Evolutionary conservation across 495 filamentous ascomycete species (phyloP).

Genomic region (Hypomontagnella monticulosa): DNA sequence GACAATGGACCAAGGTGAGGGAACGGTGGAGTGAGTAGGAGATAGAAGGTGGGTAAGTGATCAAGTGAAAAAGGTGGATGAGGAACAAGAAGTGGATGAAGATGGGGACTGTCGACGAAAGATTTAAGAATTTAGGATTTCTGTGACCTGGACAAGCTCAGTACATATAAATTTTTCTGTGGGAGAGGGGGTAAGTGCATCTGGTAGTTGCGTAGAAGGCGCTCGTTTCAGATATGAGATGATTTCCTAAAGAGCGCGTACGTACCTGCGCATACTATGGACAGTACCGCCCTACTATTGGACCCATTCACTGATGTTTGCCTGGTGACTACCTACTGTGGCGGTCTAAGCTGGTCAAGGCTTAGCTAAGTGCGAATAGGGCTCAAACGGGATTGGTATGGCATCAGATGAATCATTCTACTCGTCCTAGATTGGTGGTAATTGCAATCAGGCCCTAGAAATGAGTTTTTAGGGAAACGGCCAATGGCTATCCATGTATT

Average conservation of each 20-base stretch:
- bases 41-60: slow-evolving; percentile 3
- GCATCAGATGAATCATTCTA: slow-evolving; percentile 9
- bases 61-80: not conserved
- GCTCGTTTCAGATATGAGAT: slow-evolving; percentile 10
- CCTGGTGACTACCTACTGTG: not conserved
- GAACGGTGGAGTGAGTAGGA: slow-evolving; percentile 5
- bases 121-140: not conserved
- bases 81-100: slow-evolving; percentile 4
- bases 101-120: not conserved
- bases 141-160: not conserved
- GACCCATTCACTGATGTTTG: not conserved
- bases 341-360: not conserved
- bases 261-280: not conserved
- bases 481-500: too few relatives aligned
- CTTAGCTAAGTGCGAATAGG: not conserved
- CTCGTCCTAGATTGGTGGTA: not conserved
- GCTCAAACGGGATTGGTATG: not conserved
- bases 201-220: slow-evolving; percentile 12
- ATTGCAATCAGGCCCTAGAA: not conserved
- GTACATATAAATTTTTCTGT: not conserved
- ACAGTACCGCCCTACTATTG: not conserved
- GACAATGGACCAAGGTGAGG: slow-evolving; percentile 21
- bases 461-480: too few relatives aligned
- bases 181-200: not conserved
- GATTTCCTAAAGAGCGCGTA: not conserved